Conservation (phyloP, 495 filamentous ascomycete genomes). For the Glarea lozoyensis region DNA sequence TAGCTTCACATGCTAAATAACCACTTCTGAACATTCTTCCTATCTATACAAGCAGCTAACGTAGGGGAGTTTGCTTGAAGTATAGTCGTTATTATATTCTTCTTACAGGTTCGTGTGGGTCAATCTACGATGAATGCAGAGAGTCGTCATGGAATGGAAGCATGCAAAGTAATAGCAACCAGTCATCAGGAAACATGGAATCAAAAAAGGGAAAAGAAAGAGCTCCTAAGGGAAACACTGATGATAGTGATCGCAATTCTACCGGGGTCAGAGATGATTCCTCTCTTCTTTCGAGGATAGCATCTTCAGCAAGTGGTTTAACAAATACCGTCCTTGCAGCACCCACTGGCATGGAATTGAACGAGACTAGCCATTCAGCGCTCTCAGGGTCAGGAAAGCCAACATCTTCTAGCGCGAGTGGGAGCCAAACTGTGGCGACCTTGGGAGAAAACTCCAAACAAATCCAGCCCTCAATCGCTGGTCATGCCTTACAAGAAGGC, state of each 20-base stretch:
- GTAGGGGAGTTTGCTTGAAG: too few species aligned
- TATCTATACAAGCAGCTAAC: too few species aligned
- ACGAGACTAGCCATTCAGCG: conserved; percentile 2
- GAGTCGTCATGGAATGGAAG: too few species aligned
- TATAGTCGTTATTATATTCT: too few species aligned
- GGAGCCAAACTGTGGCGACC: conserved; percentile 1
- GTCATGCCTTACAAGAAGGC: not conserved
- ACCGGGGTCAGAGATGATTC: too few species aligned
- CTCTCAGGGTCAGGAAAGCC: conserved; percentile 14
- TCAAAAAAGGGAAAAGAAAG: conserved; percentile 20
- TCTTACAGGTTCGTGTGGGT: too few species aligned
- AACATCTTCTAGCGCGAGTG: conserved; percentile 6
- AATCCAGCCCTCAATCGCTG: not conserved
- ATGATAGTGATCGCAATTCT: too few species aligned
- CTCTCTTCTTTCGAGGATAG: conserved; percentile 17
- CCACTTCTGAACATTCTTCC: too few species aligned
- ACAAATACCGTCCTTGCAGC: conserved; percentile 8
- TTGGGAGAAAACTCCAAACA: conserved; percentile 10
- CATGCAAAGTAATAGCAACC: too few species aligned
- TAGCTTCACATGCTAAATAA: too few species aligned
- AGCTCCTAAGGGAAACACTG: not conserved
- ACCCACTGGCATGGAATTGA: conserved; percentile 12
- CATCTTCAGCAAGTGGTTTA: conserved; percentile 17
- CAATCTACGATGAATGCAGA: too few species aligned
- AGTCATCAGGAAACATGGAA: too few species aligned